Base-by-base conservation (phyloP, 2,329 filamentous ascomycete species). In the Rhynchosporium secalis region DNA sequence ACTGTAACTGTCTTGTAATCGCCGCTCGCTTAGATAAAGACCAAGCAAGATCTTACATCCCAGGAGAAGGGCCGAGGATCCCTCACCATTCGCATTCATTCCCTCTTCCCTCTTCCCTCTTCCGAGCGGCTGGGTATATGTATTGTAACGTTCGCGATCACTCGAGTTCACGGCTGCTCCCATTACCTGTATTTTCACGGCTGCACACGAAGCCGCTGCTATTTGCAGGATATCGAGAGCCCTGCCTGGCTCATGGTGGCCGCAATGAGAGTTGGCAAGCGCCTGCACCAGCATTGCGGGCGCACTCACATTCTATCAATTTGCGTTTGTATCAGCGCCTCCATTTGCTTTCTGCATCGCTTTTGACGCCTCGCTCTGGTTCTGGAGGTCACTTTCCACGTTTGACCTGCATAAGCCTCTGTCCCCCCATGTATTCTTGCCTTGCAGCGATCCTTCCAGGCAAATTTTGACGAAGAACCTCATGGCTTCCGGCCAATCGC, bases 81-180 rank as follows among this genome's bases (percentile, higher is more conserved):
- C 48, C 31, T 40, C 31, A 52, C 20, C 20, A 20, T 20, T 20
- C 20, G 1, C 20, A 20, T 20, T 20, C 20, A 20, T 20, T 20
- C 20, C 20, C 20, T 20, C 20, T 20, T 20, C 20, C 20, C 20
- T 20, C 20, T 20, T 20, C n/a, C n/a, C 10, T 26, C 36, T 41
- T 54, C 51, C 51, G 51, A 54, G 51, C 51, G 36, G 51, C 28
- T 54, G 51, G 36, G 51, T n/a, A n/a, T n/a, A n/a, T n/a, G n/a
- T n/a, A 41, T 10, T 5, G 33, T 36, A 36, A 5, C 33, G 33
- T 6, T 5, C 33, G 33, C 51, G 51, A 54, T 54, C 51, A 41
- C 38, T 36, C 36, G 49, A 31, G 26, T 38, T 52, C 1, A 46
- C n/a, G 9, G 51, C 26, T 41, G 49, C 51, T 41, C 7, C 20